These are phyloP conservation scores for Eucalyptus cloeziana DNA, from an alignment of 345 rosid genomes.

Conservation along the genomic window DNA sequence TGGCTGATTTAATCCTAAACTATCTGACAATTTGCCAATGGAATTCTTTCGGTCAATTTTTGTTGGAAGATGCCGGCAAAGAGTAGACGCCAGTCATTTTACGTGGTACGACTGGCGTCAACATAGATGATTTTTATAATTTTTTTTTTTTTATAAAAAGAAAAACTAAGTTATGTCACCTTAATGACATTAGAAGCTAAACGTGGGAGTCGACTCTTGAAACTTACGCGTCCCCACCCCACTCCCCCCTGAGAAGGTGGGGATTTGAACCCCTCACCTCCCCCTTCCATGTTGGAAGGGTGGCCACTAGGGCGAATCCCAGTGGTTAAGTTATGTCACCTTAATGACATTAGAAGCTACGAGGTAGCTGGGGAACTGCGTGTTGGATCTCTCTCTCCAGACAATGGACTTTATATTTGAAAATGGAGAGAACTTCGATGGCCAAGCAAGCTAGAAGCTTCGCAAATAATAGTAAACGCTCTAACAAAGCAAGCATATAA, in stretches of 20 bases:
- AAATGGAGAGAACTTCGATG: not conserved
- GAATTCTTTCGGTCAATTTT: rapidly evolving
- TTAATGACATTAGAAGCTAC: not conserved
- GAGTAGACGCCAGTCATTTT: rapidly evolving
- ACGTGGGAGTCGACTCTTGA: too few species aligned
- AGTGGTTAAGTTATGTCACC: not conserved
- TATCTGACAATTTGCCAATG: not conserved
- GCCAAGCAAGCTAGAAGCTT: not conserved
- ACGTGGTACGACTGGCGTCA: rapidly evolving
- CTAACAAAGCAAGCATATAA: not conserved
- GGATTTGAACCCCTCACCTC: too few species aligned
- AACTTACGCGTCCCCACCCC: too few species aligned
- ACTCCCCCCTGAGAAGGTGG: too few species aligned
- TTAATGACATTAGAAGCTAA: not conserved
- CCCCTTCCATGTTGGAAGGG: too few species aligned
- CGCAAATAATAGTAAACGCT: not conserved
- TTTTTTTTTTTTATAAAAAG: too few species aligned
- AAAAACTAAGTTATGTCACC: not conserved
- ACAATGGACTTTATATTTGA: not conserved
- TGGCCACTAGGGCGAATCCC: too few species aligned
- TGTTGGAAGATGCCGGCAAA: rapidly evolving
- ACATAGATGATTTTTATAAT: not conserved
- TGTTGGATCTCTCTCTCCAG: not conserved
- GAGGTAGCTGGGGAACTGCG: not conserved
- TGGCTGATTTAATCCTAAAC: rapidly evolving